Base-by-base conservation (phyloP, 257 asterid genomes). In the Jacaranda mimosifolia region DNA sequence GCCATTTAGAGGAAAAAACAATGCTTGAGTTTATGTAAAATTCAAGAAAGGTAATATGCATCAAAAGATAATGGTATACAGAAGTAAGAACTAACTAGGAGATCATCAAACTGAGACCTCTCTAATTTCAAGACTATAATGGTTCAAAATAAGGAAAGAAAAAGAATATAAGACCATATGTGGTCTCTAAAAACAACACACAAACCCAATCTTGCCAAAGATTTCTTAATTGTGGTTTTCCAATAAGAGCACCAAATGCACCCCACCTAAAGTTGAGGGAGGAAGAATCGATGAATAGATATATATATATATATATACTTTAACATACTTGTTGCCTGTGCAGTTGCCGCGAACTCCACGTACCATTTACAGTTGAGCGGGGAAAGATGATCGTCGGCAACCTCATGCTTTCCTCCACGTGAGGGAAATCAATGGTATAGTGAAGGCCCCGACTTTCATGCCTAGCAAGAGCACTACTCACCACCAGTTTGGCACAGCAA, bases 371-470 rank as follows among this genome's bases (percentile, higher is more conserved):
- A 12, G 78, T 83, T 7, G 97, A 84, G 36, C 91, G 63, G 2
- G 97, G 99, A 75, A 96, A 87, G 49, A 96, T 93, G 48, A 93
- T 59, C 1, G 99, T 96, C 1, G 99, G 97, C 89, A 93, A 48
- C 87, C 99, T 89, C 91, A 89, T 80, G 80, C 97, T 89, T 57
- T 96, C 98, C 87, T 84, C 94, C 26, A 94, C 78, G 9, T 90
- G 74, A 1, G 98, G 98, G 39, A 86, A 96, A 79, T 93, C 99
- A 6, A 75, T 69, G 11, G 91, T 92, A 74, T 93, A 96, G 73
- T 93, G 99, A 46, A 93, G 97, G 56, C 98, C 99, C 0, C 98
- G 95, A 84, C 99, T 96, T 49, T 93, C 99, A 5, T 88, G 97
- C 85, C 99, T 88, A 0, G 99, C 89, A 0, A 91, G 88, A 9